Base-by-base conservation (phyloP, 495 filamentous ascomycete genomes). In the Tetracladium setigerum region DNA sequence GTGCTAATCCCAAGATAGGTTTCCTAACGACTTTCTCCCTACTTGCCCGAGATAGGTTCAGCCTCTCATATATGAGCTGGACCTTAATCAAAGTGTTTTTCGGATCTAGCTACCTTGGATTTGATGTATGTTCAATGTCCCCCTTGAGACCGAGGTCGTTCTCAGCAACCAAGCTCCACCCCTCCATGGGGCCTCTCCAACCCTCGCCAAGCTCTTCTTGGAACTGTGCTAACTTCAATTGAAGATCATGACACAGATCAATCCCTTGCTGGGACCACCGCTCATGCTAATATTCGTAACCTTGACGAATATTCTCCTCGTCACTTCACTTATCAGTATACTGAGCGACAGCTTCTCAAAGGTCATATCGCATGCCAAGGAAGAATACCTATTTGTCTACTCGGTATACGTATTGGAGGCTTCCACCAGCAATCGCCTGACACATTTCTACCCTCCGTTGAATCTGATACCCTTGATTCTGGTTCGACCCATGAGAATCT, bases 21-120 rank as follows among this genome's bases (percentile, higher is more conserved):
- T 97, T 95, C 68, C 67, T 95, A 22, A 95, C 91, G 0, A 95
- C 89, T 0, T 95, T 96, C 59, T 84, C 86, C 1, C 79, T 95
- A 50, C 77, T 97, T 46, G 90, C 86, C 18, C 77, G 91, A 53
- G 86, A 89, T 54, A 64, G 71, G 12, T 87, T 86, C 56, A 79
- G 78, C 16, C 74, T 86, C n/a, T 59, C 67, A 7, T 68, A 88
- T 52, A 95, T 95, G 82, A 81, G 84, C 31, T 88, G 84, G 81
- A 83, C 89, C 47, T 68, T 96, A 44, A 83, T 92, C 50, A 88
- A 91, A 56, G 90, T 95, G 47, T 85, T 83, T 55, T 79, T 77
- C 51, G 83, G 79, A 47, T 86, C 85, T 22, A 86, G 78, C 55
- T 83, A 79, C 58, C 73, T 92, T 47, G 88, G 89, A 46, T 89